Conservation (phyloP, 1,139 yeast genomes). For the Kodamaea alishanica region DNA sequence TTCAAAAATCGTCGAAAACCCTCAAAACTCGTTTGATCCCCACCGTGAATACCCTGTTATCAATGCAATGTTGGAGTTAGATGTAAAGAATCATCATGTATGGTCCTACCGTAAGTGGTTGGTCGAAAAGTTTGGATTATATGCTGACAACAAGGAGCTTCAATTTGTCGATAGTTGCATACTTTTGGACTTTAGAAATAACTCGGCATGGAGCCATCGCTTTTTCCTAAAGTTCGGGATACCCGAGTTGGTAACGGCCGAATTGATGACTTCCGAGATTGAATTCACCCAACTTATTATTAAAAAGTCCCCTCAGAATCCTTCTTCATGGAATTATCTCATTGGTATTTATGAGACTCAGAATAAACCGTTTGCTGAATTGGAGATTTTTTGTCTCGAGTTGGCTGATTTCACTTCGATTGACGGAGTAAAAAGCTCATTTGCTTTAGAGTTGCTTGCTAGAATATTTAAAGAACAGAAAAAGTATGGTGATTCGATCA, state of each 20-base stretch:
- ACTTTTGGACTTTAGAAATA: slow-evolving; percentile 69
- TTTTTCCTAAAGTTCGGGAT: slow-evolving; percentile 50
- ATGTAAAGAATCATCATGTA: slow-evolving; percentile 89
- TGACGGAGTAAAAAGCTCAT: slow-evolving; percentile 44
- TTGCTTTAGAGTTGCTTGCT: slow-evolving; percentile 66
- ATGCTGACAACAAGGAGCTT: slow-evolving; percentile 46
- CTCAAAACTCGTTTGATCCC: slow-evolving; percentile 32
- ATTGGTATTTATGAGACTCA: slow-evolving; percentile 51
- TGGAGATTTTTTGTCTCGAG: slow-evolving; percentile 43
- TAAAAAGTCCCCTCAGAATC: slow-evolving; percentile 68
- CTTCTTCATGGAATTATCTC: slow-evolving; percentile 85
- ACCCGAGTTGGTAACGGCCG: slow-evolving; percentile 9
- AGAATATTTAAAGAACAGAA: slow-evolving; percentile 37
- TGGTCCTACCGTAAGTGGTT: slow-evolving; percentile 93
- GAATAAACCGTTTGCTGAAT: slow-evolving; percentile 24
- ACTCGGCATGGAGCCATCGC: slow-evolving; percentile 92
- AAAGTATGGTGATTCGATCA: slow-evolving; percentile 29
- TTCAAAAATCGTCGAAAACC: slow-evolving; percentile 25
- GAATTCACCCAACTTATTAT: slow-evolving; percentile 48
- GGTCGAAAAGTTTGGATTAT: slow-evolving; percentile 51
- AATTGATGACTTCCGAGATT: slow-evolving; percentile 31
- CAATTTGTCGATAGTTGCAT: slow-evolving; percentile 50
- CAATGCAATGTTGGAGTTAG: slow-evolving; percentile 66
- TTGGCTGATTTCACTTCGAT: slow-evolving; percentile 32
- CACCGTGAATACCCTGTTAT: slow-evolving; percentile 61